phyloP scores from a whole-genome alignment of 2,329 filamentous ascomycete genomes.

The Fusarium longipes region DNA sequence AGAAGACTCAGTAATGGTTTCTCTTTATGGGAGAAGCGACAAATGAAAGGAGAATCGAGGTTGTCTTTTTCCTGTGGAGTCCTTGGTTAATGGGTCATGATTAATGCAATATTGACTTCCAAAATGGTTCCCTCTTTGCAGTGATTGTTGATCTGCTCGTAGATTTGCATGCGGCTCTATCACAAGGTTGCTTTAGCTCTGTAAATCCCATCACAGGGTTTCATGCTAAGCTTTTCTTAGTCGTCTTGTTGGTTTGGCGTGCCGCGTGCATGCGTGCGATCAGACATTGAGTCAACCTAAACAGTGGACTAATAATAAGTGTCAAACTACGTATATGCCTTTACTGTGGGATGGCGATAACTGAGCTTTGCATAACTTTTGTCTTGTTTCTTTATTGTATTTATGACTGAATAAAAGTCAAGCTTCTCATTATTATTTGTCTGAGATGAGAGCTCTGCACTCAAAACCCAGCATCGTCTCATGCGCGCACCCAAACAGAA shows the following conservation, averaged over 20 bases:
- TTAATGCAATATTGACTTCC: neutral
- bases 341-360: neutral
- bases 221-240: constrained; percentile 4
- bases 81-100: neutral
- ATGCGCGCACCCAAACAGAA: neutral
- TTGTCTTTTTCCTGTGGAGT: neutral
- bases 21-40: neutral
- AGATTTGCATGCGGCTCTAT: constrained; percentile 5
- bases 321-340: neutral
- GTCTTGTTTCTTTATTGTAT: no score
- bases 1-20: constrained; percentile 48
- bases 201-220: neutral
- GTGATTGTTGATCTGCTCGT: neutral
- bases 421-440: no score
- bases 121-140: neutral
- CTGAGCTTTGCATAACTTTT: no score
- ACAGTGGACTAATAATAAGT: neutral
- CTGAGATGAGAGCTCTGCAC: neutral
- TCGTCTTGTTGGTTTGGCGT: neutral
- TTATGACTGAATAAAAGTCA: no score
- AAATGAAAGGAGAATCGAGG: no score
- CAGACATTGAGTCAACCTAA: neutral
- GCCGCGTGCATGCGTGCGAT: neutral
- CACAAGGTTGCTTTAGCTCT: neutral
- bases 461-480: neutral